Conservation (phyloP, 441 rosid species). For the Euphorbia celastroides region DNA sequence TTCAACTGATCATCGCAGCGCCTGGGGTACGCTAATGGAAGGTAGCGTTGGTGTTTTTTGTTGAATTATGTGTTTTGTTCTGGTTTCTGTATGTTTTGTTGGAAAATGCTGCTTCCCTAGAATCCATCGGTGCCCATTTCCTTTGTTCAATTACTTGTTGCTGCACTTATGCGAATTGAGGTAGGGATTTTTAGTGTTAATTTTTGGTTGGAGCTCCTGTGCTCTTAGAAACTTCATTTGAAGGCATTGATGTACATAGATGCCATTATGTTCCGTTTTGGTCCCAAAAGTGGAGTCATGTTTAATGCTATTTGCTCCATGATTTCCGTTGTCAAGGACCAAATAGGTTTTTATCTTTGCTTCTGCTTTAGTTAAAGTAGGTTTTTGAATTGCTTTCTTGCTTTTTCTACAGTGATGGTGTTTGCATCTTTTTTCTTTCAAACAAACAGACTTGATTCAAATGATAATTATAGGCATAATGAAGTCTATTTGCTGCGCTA, state of each 20-base stretch:
- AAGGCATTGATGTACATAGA: not conserved
- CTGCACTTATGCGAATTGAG: not conserved
- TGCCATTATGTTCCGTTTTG: constrained; percentile 1
- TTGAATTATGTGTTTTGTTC: not conserved
- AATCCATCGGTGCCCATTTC: constrained; percentile 13
- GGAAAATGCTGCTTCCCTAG: constrained; percentile 2
- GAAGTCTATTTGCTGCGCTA: constrained; percentile 20
- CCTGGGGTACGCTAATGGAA: constrained; percentile 27
- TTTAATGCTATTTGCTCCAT: not conserved
- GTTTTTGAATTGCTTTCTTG: constrained; percentile 28
- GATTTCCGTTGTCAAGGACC: constrained; percentile 10
- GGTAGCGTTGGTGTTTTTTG: constrained; percentile 26
- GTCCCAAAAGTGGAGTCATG: not conserved
- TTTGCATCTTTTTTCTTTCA: constrained; percentile 20
- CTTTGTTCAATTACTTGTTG: not conserved
- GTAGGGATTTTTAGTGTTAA: not conserved
- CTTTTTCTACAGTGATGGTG: constrained; percentile 42
- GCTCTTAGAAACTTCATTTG: not conserved
- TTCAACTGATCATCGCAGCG: constrained; percentile 22
- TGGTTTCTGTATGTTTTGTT: not conserved
- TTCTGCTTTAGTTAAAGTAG: constrained; percentile 35
- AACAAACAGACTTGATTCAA: not conserved
- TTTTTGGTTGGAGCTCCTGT: not conserved
- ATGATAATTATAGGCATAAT: constrained; percentile 27
- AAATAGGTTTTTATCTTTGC: constrained; percentile 19